phyloP scores from a whole-genome alignment of 768 basidiomycete species.

The Tylopilus cervinicoccineus region DNA sequence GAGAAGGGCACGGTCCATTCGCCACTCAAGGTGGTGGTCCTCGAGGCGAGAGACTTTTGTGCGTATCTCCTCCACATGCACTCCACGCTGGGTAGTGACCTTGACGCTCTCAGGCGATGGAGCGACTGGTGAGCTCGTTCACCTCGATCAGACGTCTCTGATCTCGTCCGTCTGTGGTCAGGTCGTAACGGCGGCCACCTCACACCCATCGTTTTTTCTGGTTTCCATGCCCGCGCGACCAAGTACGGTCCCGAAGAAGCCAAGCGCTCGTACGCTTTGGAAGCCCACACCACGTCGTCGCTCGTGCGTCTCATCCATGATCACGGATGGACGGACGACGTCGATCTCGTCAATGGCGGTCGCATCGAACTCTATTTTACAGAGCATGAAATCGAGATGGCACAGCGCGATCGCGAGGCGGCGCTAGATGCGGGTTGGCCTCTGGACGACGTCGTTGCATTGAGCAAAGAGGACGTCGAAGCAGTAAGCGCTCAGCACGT shows the following conservation, averaged over 20 bases:
- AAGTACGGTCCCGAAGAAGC: constrained; percentile 54
- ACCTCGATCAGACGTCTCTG: constrained; percentile 1
- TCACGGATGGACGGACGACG: constrained; percentile 39
- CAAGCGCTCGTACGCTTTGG: constrained; percentile 47
- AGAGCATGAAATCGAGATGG: constrained; percentile 37
- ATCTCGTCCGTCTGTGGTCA: constrained; percentile 21
- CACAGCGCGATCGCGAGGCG: constrained; percentile 45
- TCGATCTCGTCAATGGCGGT: constrained; percentile 62
- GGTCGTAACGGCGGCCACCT: constrained; percentile 81
- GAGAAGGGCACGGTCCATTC: constrained; percentile 3
- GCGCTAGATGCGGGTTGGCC: constrained; percentile 52
- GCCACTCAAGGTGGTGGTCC: constrained; percentile 50
- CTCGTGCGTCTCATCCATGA: constrained; percentile 48
- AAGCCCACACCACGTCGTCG: constrained; percentile 48
- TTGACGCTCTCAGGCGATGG: constrained; percentile 52
- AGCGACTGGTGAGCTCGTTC: constrained; percentile 55
- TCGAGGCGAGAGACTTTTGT: constrained; percentile 90
- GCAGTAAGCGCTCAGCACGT: constrained; percentile 33
- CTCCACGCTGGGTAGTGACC: background rate
- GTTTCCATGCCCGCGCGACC: constrained; percentile 38
- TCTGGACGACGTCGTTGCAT: constrained; percentile 41
- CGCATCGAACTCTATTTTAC: constrained; percentile 50
- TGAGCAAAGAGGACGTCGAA: constrained; percentile 44
- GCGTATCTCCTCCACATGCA: constrained; percentile 33
- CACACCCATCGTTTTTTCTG: constrained; percentile 44